phyloP scores from a whole-genome alignment of 1,284 basidiomycete genomes.

The Ustanciosporium gigantosporum region DNA sequence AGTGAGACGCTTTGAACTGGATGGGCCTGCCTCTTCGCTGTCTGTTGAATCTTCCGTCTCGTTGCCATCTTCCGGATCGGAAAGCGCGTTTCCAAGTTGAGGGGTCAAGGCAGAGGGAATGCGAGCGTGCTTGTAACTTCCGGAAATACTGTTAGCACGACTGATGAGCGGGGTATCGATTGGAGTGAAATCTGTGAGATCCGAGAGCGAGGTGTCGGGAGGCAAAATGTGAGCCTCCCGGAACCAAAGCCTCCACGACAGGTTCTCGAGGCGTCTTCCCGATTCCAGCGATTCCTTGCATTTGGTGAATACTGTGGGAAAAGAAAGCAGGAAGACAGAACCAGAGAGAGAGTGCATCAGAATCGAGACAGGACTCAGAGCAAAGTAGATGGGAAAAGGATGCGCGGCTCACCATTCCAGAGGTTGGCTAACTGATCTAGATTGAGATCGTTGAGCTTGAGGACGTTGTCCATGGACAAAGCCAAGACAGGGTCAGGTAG shows the following conservation, averaged over 20 bases:
- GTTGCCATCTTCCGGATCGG: constrained; percentile 41
- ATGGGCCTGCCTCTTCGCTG: constrained; percentile 7
- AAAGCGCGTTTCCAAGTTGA: constrained; percentile 20
- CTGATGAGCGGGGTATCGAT: constrained; percentile 43
- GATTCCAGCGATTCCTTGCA: constrained; percentile 77
- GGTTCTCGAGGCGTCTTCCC: constrained; percentile 77
- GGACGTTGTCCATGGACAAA: constrained; percentile 45
- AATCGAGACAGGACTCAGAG: background rate
- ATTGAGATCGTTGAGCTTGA: constrained; percentile 42
- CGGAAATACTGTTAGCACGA: constrained; percentile 40
- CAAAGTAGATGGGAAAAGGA: background rate
- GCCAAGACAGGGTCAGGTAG: constrained; percentile 50
- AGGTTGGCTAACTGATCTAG: constrained; percentile 50
- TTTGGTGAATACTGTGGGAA: constrained; percentile 74
- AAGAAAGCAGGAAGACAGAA: background rate
- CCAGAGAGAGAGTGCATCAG: background rate
- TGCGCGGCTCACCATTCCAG: constrained; percentile 42
- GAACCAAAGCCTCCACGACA: constrained; percentile 83
- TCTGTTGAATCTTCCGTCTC: constrained; percentile 24
- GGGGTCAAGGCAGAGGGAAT: constrained; percentile 4
- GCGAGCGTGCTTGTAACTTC: constrained; percentile 29
- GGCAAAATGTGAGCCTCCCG: constrained; percentile 64
- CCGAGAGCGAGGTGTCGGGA: constrained; percentile 44
- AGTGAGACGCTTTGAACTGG: constrained; percentile 5
- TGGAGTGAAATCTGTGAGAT: constrained; percentile 44